Base-by-base conservation (phyloP, 345 rosid species). In the Gossypium turneri region DNA sequence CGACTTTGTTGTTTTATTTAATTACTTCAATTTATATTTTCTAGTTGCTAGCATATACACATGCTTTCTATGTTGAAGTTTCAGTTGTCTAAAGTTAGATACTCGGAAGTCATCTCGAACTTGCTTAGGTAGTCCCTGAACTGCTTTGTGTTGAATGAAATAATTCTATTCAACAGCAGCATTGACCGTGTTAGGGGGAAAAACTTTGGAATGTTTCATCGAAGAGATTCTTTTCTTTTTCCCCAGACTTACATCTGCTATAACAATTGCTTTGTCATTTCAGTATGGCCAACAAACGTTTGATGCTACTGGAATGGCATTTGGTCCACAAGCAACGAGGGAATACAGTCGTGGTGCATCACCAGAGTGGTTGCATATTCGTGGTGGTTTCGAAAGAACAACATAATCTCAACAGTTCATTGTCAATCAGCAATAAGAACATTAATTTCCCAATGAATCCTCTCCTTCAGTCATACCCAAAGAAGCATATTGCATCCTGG, bases 311-410 rank as follows among this genome's bases (percentile, higher is more conserved):
- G 91, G 85, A 38, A 75, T 90, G 81, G 88, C 85, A 65, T 91
- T 89, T 51, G 87, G 84, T 64, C 79, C 92, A 2, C 97, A 89
- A 82, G 83, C 90, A 12, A 59, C 87, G 4, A 85, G 92, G 84
- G 95, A 86, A 59, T 90, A 82, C 78, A 77, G 81, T 53, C 87
- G 83, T 2, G 88, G 87, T 69, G 70, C 98, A 64, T 94, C 95
- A 63, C 91, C 92, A 0, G 94, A 93, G 71, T 93, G 95, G 98
- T 81, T 93, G 88, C 98, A 90, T 71, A 93, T 93, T 72, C 91
- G 92, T 47, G 78, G 94, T 59, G 84, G 94, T 70, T 89, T 91
- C 75, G 90, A 85, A 76, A 85, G 94, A 86, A 78, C 88, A 71
- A 78, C 79, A 63, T 87, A 66, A 81, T 60, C 13, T 62, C n/a